Conservation (phyloP, 2,329 filamentous ascomycete species). For the Penicillium janthinellum region DNA sequence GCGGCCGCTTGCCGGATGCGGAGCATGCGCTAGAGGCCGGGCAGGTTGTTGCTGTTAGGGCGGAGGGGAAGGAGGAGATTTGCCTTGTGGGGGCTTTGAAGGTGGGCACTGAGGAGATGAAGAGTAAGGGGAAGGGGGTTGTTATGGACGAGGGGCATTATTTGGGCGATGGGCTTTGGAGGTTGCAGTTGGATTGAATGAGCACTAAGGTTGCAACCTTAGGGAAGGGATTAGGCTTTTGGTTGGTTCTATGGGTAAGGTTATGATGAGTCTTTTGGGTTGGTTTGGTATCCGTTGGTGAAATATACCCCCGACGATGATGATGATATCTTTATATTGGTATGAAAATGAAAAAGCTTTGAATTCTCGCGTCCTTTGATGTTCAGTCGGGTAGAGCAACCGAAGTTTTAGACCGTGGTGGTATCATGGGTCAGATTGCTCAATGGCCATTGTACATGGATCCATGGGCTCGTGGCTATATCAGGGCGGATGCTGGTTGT, state of each 20-base stretch:
- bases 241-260: background rate
- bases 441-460: no score
- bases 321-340: slow-evolving; percentile 6
- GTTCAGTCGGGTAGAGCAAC: background rate
- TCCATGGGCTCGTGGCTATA: no score
- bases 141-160: slow-evolving; percentile 94
- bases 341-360: slow-evolving; percentile 1
- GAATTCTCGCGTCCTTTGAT: background rate
- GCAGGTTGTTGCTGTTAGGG: slow-evolving; percentile 82
- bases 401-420: no score
- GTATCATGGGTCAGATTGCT: no score
- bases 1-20: slow-evolving; percentile 72
- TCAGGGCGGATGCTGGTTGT: background rate
- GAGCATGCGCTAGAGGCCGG: slow-evolving; percentile 71
- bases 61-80: slow-evolving; percentile 90
- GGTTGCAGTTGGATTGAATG: slow-evolving; percentile 57
- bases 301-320: slow-evolving; percentile 5
- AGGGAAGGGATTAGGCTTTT: background rate
- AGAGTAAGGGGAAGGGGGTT: slow-evolving; percentile 89
- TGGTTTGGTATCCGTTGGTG: background rate
- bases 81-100: slow-evolving; percentile 85
- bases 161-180: slow-evolving; percentile 92
- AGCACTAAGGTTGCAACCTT: no score
- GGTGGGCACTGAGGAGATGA: slow-evolving; percentile 86
- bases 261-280: background rate